Conservation (phyloP, 1,284 basidiomycete species). For the Afroboletus lepidellus region DNA sequence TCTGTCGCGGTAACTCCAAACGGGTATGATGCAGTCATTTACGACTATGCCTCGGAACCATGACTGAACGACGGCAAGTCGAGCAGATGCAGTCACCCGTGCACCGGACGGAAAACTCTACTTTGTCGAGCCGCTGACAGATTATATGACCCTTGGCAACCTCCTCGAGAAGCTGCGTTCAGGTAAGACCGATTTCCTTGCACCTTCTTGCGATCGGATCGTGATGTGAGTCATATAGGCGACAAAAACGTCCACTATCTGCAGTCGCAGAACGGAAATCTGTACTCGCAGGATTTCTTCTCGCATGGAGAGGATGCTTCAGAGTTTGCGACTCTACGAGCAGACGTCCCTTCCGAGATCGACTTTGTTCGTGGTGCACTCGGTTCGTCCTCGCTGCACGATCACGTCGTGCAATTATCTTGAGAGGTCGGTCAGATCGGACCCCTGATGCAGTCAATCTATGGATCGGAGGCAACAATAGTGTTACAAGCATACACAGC, state of each 20-base stretch:
- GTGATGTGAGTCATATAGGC: constrained; percentile 3
- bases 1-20: constrained; percentile 83
- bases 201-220: background rate
- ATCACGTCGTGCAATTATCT: background rate
- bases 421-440: constrained; percentile 42
- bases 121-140: constrained; percentile 75
- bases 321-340: constrained; percentile 61
- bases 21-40: constrained; percentile 51
- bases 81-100: constrained; percentile 67
- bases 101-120: constrained; percentile 58
- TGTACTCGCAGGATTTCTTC: constrained; percentile 56
- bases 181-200: constrained; percentile 26
- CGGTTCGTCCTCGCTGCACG: constrained; percentile 45
- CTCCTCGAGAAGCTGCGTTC: constrained; percentile 51
- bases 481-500: constrained; percentile 82
- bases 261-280: constrained; percentile 90
- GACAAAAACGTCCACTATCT: constrained; percentile 59
- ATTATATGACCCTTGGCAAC: constrained; percentile 62
- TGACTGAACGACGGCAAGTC: constrained; percentile 17
- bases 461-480: constrained; percentile 81
- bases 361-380: constrained; percentile 76
- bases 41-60: background rate
- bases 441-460: constrained; percentile 86
- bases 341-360: constrained; percentile 65
- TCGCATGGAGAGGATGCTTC: constrained; percentile 39